Evolutionary conservation across 192 early-diverging fungal genomes (phyloP).

Genomic region (Backusella tuberculispora): DNA sequence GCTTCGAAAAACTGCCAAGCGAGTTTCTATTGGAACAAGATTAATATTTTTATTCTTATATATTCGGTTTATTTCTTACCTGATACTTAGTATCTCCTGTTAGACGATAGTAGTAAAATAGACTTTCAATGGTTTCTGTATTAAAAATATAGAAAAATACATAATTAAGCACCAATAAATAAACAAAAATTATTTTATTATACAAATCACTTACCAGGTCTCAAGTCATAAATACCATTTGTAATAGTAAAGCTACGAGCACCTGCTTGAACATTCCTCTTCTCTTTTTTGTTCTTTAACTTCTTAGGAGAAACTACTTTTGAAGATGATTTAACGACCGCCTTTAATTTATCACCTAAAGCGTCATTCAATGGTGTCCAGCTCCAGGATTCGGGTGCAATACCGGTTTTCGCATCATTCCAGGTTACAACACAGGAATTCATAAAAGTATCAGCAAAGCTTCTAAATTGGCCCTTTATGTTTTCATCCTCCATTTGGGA

Average conservation of each 20-base stretch:
- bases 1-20: conserved; percentile 58
- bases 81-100: conserved; percentile 67
- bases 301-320: conserved; percentile 9
- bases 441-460: conserved; percentile 46
- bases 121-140: conserved; percentile 69
- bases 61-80: not conserved
- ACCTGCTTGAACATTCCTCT: not conserved
- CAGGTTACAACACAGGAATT: conserved; percentile 48
- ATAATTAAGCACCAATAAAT: not conserved
- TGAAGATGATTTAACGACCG: not conserved
- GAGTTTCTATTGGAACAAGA: conserved; percentile 44
- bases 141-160: not conserved
- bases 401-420: conserved; percentile 41
- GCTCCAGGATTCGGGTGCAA: conserved; percentile 48
- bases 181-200: not conserved
- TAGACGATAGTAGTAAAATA: conserved; percentile 73
- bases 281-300: not conserved
- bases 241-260: conserved; percentile 32
- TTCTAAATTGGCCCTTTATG: conserved; percentile 25
- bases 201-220: conserved; percentile 47
- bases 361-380: conserved; percentile 24
- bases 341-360: conserved; percentile 6
- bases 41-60: not conserved
- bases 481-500: conserved; percentile 37
- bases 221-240: conserved; percentile 23